Evolutionary conservation across 2,329 filamentous ascomycete genomes (phyloP).

Genomic region (Kalmusia sp.): DNA sequence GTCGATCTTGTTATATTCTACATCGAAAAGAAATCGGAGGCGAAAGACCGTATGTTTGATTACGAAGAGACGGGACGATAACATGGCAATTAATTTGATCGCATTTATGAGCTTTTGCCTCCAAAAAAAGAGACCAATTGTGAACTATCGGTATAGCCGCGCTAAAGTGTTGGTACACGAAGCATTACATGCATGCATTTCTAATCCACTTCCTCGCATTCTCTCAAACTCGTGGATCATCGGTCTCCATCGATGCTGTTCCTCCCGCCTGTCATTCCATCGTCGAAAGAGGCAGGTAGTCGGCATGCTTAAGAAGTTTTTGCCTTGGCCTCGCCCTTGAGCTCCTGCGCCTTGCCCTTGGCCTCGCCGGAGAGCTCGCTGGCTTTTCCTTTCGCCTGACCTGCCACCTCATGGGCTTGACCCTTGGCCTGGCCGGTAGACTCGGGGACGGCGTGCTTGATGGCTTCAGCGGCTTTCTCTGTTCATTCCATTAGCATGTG

Average conservation of each 20-base stretch:
- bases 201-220: too few species aligned
- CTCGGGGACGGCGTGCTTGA: conserved; percentile 44
- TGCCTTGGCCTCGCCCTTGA: conserved; percentile 54
- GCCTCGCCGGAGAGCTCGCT: conserved; percentile 49
- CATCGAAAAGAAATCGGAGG: too few species aligned
- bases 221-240: too few species aligned
- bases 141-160: neutral
- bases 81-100: neutral
- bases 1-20: too few species aligned
- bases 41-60: too few species aligned
- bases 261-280: too few species aligned
- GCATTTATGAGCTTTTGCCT: neutral
- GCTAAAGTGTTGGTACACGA: conserved; percentile 7
- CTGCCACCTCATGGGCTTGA: conserved; percentile 37
- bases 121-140: neutral
- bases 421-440: conserved; percentile 46
- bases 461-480: conserved; percentile 59
- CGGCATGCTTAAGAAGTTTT: too few species aligned
- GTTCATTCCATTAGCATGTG: conserved; percentile 21
- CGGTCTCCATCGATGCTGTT: neutral
- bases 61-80: too few species aligned
- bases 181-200: neutral
- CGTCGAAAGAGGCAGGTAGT: too few species aligned
- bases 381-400: conserved; percentile 49
- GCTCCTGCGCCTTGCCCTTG: conserved; percentile 50